Percentiles rank a stretch among this genome's conserved stretches.
phyloP scores from a whole-genome alignment of 768 basidiomycete genomes.

The Suillus subalutaceus region DNA sequence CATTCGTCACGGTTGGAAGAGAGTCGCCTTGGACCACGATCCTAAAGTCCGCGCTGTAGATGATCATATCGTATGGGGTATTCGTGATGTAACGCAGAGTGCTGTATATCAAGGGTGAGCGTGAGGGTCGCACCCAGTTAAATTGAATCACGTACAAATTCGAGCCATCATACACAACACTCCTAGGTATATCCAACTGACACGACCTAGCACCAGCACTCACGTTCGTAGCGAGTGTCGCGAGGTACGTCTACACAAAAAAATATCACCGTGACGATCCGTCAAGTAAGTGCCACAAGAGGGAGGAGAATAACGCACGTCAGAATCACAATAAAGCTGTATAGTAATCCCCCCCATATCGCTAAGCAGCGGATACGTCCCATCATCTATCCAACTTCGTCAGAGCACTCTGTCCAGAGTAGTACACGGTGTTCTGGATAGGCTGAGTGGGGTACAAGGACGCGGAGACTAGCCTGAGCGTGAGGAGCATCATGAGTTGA shows the following conservation, averaged over 20 bases:
- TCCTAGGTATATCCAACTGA: conserved; percentile 33
- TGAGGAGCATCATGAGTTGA: too few species aligned
- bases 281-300: neutral
- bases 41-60: conserved; percentile 57
- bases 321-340: conserved; percentile 46
- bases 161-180: conserved; percentile 26
- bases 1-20: neutral
- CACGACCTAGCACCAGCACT: conserved; percentile 32
- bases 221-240: conserved; percentile 47
- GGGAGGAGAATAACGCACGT: conserved; percentile 35
- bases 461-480: conserved; percentile 22
- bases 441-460: conserved; percentile 57
- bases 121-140: neutral
- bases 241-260: conserved; percentile 40
- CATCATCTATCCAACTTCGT: conserved; percentile 58
- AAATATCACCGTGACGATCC: neutral
- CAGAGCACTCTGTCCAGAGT: conserved; percentile 43
- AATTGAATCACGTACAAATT: conserved; percentile 33
- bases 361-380: conserved; percentile 39
- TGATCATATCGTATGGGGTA: conserved; percentile 26
- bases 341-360: conserved; percentile 48
- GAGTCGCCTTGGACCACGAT: conserved; percentile 26
- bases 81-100: conserved; percentile 37
- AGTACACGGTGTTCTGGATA: conserved; percentile 44
- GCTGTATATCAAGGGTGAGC: conserved; percentile 16